Base-by-base conservation (phyloP, 2,329 filamentous ascomycete genomes). In the Neopestalotiopsis sp. region DNA sequence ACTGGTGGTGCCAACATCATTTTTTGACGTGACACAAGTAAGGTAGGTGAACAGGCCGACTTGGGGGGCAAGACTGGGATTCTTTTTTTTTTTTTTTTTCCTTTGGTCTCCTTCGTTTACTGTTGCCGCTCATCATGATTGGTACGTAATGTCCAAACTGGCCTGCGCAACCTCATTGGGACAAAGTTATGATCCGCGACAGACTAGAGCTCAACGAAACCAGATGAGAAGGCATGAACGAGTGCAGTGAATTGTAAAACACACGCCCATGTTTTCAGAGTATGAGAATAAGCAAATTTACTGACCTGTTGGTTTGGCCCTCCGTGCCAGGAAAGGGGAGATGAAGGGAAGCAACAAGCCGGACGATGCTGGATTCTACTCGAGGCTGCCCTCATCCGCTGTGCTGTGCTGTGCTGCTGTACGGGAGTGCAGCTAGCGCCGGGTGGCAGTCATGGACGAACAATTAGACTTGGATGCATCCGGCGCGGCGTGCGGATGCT, bases 361-460 rank as follows among this genome's bases (percentile, higher is more conserved):
- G 34, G 34, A 38, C 34, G 34, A 10, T 24, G 40, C 28, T 20
- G 13, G 14, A 14, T 9, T 30, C 24, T 40, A 10, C 24, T 49
- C 30, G 17, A n/a, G 20, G 34, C 28, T 52, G 45, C 32, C 64
- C 38, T 66, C 28, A 66, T 45, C 65, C 52, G 40, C 56, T 40
- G 57, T 28, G 24, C 52, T 28, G 24, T 28, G 24, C 24, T 28
- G 24, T 28, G 24, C 24, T 28, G 24, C 24, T 42, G 58, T 17
- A 62, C 59, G 30, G 59, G 56, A 56, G 24, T 56, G 30, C 56
- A 67, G 38, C 34, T 56, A 67, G n/a, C 40, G 38, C 65, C 40
- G 40, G 38, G 32, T 59, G 65, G 65, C 32, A 52, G n/a, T 28
- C 30, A n/a, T 59, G 24, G 32, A 13, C 24, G 45, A 67, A 20